Evolutionary conservation across 129 eudicot species (phyloP).

Genomic region (Escallonia rubra): DNA sequence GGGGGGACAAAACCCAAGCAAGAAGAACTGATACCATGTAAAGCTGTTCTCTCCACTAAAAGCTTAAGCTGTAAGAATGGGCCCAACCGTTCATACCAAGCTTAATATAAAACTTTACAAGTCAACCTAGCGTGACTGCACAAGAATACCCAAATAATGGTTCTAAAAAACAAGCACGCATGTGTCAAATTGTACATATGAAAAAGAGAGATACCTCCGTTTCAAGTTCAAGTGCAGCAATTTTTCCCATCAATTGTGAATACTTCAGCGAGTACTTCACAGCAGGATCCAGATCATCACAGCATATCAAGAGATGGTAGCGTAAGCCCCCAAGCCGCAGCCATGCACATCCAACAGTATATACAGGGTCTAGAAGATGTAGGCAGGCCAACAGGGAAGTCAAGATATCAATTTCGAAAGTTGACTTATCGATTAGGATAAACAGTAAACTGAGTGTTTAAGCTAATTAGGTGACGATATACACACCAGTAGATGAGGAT

Average conservation of each 20-base stretch:
- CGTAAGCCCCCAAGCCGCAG: slow-evolving; percentile 73
- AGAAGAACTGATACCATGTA: no score
- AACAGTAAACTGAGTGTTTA: not conserved
- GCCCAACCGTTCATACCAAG: no score
- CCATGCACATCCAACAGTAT: slow-evolving; percentile 59
- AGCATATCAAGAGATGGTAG: slow-evolving; percentile 63
- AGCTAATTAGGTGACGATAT: not conserved
- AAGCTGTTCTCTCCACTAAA: no score
- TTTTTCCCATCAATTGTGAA: slow-evolving; percentile 48
- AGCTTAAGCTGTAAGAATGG: no score
- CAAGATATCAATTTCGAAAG: not conserved
- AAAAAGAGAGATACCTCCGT: slow-evolving; percentile 39
- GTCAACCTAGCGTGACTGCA: no score
- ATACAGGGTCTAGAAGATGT: slow-evolving; percentile 19
- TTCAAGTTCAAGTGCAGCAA: slow-evolving; percentile 69
- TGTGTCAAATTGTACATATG: no score
- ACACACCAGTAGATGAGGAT: slow-evolving; percentile 42
- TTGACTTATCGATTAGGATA: not conserved
- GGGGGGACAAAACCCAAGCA: no score
- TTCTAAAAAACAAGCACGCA: no score
- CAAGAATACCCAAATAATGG: no score
- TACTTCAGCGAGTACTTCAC: slow-evolving; percentile 59
- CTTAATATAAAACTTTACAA: no score
- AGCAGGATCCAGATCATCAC: slow-evolving; percentile 89
- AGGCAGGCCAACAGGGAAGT: not conserved